These are phyloP conservation scores for Pestalotiopsis sp. DNA, from an alignment of 2,329 filamentous ascomycete genomes.

Conservation along the genomic window DNA sequence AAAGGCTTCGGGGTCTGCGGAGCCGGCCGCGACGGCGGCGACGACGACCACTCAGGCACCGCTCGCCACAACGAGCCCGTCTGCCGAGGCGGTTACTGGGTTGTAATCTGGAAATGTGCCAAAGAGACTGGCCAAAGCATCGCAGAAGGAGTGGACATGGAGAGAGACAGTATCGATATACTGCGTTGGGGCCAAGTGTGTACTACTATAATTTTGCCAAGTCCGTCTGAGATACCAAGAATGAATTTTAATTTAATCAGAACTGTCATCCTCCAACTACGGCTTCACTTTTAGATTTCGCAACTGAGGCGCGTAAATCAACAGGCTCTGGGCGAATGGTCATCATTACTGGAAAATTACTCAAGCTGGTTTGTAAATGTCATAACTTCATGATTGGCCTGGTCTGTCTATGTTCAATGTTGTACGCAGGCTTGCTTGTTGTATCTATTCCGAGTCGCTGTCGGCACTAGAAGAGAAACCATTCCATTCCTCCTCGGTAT, in stretches of 20 bases:
- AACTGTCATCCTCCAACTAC: background rate
- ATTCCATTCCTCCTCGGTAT: constrained; percentile 58
- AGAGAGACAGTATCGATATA: no score
- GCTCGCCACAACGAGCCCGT: no score
- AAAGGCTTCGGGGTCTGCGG: background rate
- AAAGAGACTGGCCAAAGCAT: no score
- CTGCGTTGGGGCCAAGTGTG: no score
- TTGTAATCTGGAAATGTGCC: no score
- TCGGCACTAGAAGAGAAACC: constrained; percentile 50
- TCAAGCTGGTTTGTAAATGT: background rate
- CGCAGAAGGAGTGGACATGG: no score
- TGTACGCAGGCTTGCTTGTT: background rate
- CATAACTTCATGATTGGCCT: background rate
- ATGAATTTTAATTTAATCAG: no score
- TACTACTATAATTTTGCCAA: no score
- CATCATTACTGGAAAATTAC: background rate
- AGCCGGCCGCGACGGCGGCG: background rate
- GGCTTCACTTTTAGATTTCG: background rate
- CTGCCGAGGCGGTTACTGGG: no score
- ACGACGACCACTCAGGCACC: background rate
- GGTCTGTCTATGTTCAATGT: background rate
- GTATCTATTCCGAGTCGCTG: constrained; percentile 10
- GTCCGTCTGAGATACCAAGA: no score
- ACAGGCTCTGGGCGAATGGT: background rate
- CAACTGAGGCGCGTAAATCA: background rate